phyloP scores from a whole-genome alignment of 2,329 filamentous ascomycete genomes.

The Cercospora brassicicola region DNA sequence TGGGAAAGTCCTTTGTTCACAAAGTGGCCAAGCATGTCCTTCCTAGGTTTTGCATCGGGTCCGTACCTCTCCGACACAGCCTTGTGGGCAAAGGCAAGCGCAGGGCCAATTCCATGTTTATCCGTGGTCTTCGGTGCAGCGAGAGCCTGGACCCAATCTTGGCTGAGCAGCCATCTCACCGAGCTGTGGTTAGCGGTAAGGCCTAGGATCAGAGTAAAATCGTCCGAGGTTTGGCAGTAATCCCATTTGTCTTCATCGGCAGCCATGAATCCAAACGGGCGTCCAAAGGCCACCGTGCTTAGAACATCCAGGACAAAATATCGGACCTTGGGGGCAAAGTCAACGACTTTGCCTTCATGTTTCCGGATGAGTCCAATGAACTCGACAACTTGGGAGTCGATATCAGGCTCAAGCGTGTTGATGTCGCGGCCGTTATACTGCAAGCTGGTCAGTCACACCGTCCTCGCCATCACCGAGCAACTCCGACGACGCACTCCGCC shows the following conservation, averaged over 20 bases:
- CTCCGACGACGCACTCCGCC: conserved; percentile 47
- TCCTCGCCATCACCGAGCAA: conserved; percentile 2
- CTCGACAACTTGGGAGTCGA: conserved; percentile 52
- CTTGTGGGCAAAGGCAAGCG: conserved; percentile 30
- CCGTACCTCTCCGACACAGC: conserved; percentile 33
- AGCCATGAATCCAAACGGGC: conserved; percentile 54
- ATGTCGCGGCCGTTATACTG: conserved; percentile 61
- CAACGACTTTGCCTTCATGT: conserved; percentile 42
- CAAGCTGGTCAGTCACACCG: conserved; percentile 15
- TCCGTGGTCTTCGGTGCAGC: conserved; percentile 34
- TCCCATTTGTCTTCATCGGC: conserved; percentile 49
- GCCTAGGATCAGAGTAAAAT: conserved; percentile 31
- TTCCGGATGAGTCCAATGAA: conserved; percentile 51
- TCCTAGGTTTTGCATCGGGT: conserved; percentile 32
- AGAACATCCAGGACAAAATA: conserved; percentile 61
- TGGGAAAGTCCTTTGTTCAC: conserved; percentile 45
- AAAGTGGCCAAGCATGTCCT: conserved; percentile 56
- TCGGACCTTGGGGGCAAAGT: conserved; percentile 52
- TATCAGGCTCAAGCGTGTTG: conserved; percentile 49
- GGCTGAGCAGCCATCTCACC: conserved; percentile 29
- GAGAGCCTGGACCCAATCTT: conserved; percentile 27
- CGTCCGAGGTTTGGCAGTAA: conserved; percentile 28
- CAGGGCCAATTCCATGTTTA: conserved; percentile 31
- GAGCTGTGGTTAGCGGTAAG: conserved; percentile 28
- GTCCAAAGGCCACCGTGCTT: conserved; percentile 54